Evolutionary conservation across 2,329 filamentous ascomycete genomes (phyloP), one percentile per base, ranked within the genome.

Genomic region (Monilinia fructicola): DNA sequence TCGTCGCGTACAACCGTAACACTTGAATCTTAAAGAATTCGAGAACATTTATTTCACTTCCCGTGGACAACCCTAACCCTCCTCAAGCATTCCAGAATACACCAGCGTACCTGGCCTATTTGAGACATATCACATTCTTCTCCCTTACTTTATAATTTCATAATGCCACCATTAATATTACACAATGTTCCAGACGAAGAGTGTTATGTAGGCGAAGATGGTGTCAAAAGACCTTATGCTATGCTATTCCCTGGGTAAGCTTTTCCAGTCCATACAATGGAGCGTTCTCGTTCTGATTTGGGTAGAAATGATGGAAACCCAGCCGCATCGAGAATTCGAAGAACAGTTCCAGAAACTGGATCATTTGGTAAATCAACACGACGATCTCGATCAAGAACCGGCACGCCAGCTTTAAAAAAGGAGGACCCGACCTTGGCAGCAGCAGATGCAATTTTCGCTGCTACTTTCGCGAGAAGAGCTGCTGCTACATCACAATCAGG

Each of bases 131-230:
- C 62, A 65, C 65, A 64, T 44, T 59, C 55, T 65, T 54, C 56
- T 52, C 58, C 64, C 52, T 66, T 48, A 35, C 58, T 50, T 60
- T 59, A 53, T 6, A 23, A 53, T 50, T 65, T 31, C 59, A 74
- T 70, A 70, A 89, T 88, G 86, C 83, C 86, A 67, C 87, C 87
- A 71, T 79, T 89, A 67, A 88, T 89, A 73, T 79, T 90, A 44
- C 87, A 90, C 75, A 89, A 88, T 75, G 87, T 89, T 70, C 86
- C 87, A 66, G 87, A 89, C 71, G 87, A 89, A 61, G 87, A 89
- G 75, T 84, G 87, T 60, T 89, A 88, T 75, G 78, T 86, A 7
- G 87, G 87, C 67, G 85, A 88, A 64, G 87, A 89, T 77, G 87
- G 87, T 69, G 76, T 89, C 70, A 84, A 85, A 76, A 80, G 87